Percentiles rank a stretch among this genome's conserved stretches.
These are phyloP conservation scores for Pichia phayaonensis DNA, from an alignment of 805 yeast genomes.

Conservation along the genomic window DNA sequence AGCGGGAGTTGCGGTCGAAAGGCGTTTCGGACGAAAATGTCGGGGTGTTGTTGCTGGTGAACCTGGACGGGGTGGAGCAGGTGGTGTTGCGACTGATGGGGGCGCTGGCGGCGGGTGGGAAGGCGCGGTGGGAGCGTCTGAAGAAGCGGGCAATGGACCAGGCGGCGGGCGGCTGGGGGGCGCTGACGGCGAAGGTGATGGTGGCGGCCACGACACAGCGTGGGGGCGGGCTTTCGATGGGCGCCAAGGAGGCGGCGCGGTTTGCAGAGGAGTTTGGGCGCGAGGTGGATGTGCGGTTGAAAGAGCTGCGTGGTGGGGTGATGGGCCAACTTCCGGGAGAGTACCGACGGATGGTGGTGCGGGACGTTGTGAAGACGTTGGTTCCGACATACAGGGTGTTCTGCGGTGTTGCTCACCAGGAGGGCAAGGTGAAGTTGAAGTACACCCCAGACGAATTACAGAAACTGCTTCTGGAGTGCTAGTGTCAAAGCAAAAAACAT, in stretches of 20 bases:
- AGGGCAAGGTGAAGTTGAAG: background rate
- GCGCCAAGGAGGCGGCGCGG: slow-evolving; percentile 55
- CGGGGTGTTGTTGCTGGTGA: slow-evolving; percentile 67
- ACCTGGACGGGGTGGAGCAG: slow-evolving; percentile 68
- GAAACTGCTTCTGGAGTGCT: background rate
- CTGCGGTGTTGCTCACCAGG: background rate
- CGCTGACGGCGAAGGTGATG: slow-evolving; percentile 66
- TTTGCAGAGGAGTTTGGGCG: background rate
- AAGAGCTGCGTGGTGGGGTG: background rate
- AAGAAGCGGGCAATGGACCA: slow-evolving; percentile 66
- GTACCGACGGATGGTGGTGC: background rate
- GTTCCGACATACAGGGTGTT: background rate
- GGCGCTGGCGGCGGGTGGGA: slow-evolving; percentile 44
- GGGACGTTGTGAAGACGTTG: background rate
- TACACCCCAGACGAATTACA: background rate
- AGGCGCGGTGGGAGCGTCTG: slow-evolving; percentile 61
- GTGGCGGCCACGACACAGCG: slow-evolving; percentile 63
- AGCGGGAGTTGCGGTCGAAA: slow-evolving; percentile 39
- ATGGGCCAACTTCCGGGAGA: background rate
- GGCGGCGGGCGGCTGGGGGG: slow-evolving; percentile 74
- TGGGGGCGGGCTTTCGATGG: slow-evolving; percentile 25
- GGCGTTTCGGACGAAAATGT: slow-evolving; percentile 34
- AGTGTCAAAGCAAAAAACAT: background rate
- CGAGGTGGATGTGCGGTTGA: background rate
- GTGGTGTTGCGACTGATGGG: slow-evolving; percentile 55